Evolutionary conservation across 1,284 basidiomycete species (phyloP), one percentile per base, ranked within the genome.

Genomic region (Schizophyllum amplum): DNA sequence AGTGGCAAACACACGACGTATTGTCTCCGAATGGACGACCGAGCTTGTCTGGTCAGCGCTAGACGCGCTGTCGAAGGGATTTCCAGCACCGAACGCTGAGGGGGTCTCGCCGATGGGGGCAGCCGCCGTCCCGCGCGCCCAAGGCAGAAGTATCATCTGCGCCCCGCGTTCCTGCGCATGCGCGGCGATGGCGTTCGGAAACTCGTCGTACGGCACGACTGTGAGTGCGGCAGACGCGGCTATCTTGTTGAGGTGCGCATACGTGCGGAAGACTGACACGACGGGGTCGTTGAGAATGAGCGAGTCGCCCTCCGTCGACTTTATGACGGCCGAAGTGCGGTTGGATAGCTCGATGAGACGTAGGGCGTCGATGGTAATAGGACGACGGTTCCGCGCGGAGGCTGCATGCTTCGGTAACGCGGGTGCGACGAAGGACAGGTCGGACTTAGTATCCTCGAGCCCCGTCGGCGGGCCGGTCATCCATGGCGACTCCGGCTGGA

Each of bases 271-370:
- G 47, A 96, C 82, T 51, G 87, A 85, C 24, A 94, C 74, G 24
- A 95, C 75, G 9, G 92, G 83, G 68, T 98, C 94, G 58, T 82
- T 83, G 52, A 80, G 80, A 55, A 90, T 73, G 49, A 93, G 75
- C 15, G 83, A 75, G 56, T 90, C 84, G 0, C 80, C 81, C 62
- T 87, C 86, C 54, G 90, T 84, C 1, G 89, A 90, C 66, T 84
- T 86, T 72, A 96, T 81, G 25, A 96, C 86, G 0, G 90, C 90
- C 7, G 90, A 93, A 0, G 92, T 91, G 61, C 94, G 86, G 55
- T 87, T 86, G 6, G 92, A 90, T 55, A 97, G 78, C 67, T 95
- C 94, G 63, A 95, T 83, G n/a, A 96, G 79, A 53, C 92, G 90
- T 11, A 95, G 79, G 0, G 87, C 89, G 62, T 90, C 83, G 52